Base-by-base conservation (phyloP, 2,329 filamentous ascomycete species). In the Botrytis porri region DNA sequence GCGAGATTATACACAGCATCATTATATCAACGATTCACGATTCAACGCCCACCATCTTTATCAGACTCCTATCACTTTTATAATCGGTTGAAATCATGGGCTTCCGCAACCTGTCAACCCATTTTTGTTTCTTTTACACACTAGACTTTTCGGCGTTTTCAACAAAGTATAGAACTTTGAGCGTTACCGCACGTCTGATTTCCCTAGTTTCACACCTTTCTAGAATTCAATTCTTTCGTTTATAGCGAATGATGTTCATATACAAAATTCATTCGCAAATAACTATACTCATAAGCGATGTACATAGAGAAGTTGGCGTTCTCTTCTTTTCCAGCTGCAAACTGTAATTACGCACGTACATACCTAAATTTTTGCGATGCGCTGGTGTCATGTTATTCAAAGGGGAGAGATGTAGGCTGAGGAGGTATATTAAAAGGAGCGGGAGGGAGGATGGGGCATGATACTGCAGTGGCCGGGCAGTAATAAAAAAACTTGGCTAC, bases 21-120 rank as follows among this genome's bases (percentile, higher is more conserved):
- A 71, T 18, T 51, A 67, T 25, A 59, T 67, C 51, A 48, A 69
- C 51, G 70, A 69, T 62, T 69, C 59, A 73, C 35, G 71, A 73
- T 73, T 73, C 65, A 73, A 69, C 37, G 71, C 65, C 39, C 37
- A 41, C 20, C 29, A 54, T 5, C n/a, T 41, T 57, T 73, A 29
- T 57, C 37, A 39, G 18, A 10, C 41, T 37, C 32, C 8, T 45
- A 39, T 16, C 37, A 66, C 61, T 67, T 39, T 67, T 67, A 20
- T 69, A 66, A 66, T 71, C 18, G 61, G 16, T 71, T 66, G 61
- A 45, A 59, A 57, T 66, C 70, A 39, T 51, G n/a, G 43, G 20
- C 9, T 32, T 14, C 59, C 18, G 29, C 22, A 22, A 63, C 25
- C 45, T 37, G 59, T 37, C 39, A 45, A 45, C 45, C 14, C 14